Conservation (phyloP, 768 basidiomycete genomes). For the Udeniomyces megalosporus region DNA sequence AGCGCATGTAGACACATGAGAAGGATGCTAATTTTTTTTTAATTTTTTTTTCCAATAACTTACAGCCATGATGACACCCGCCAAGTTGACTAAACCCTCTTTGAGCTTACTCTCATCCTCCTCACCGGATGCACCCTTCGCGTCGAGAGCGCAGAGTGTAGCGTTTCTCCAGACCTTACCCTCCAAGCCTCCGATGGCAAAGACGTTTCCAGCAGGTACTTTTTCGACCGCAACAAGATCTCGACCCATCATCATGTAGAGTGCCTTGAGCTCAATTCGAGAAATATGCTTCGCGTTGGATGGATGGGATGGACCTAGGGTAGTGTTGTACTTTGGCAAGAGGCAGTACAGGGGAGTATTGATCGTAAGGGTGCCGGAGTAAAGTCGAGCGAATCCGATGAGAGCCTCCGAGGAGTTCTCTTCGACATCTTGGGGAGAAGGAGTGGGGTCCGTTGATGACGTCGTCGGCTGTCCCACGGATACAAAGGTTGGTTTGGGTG, state of each 20-base stretch:
- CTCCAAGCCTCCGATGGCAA: constrained; percentile 76
- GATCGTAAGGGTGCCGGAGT: constrained; percentile 63
- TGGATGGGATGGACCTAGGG: constrained; percentile 48
- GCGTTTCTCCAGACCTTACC: constrained; percentile 81
- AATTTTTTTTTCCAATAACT: background rate
- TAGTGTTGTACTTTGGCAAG: constrained; percentile 67
- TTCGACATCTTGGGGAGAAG: background rate
- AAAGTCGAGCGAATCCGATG: constrained; percentile 84
- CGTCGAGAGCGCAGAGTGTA: constrained; percentile 60
- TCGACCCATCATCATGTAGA: constrained; percentile 97
- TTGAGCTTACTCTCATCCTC: constrained; percentile 12
- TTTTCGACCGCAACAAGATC: constrained; percentile 69
- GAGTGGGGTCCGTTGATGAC: background rate
- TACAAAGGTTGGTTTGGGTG: background rate
- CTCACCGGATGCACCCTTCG: constrained; percentile 20
- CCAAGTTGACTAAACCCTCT: constrained; percentile 23
- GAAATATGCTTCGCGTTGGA: constrained; percentile 48
- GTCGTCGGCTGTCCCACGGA: background rate
- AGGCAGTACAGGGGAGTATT: constrained; percentile 54
- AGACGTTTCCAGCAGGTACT: constrained; percentile 84
- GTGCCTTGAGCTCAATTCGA: constrained; percentile 46
- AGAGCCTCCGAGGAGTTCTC: constrained; percentile 48
- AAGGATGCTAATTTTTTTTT: too few relatives aligned
- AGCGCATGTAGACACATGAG: background rate
- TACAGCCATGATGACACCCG: constrained; percentile 46